A percentile compares a stretch with the other conserved stretches of the same genome.
Evolutionary conservation across 1,139 yeast species (phyloP).

Genomic region (Lizanozyma gosingica): DNA sequence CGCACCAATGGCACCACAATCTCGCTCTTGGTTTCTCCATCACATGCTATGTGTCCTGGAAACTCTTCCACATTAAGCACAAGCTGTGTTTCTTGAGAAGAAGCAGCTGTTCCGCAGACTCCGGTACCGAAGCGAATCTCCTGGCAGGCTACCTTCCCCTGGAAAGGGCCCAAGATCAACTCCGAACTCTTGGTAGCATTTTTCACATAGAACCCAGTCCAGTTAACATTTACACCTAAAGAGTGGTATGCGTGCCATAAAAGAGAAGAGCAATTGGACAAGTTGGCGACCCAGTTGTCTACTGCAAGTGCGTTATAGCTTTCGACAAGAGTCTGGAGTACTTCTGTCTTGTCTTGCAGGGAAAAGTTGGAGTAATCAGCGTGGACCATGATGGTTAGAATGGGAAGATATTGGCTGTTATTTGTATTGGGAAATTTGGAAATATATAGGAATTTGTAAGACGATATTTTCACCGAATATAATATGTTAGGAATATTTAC

Average conservation of each 20-base stretch:
- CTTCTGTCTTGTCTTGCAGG: slow-evolving; percentile 39
- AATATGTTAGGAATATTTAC: too few species aligned
- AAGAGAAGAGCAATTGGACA: slow-evolving; percentile 77
- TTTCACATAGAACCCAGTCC: slow-evolving; percentile 85
- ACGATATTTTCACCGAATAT: too few species aligned
- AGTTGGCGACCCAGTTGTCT: slow-evolving; percentile 82
- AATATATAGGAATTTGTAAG: too few species aligned
- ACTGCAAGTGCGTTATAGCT: slow-evolving; percentile 57
- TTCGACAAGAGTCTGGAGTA: slow-evolving; percentile 47
- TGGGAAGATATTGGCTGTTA: too few species aligned
- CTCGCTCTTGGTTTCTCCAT: slow-evolving; percentile 88
- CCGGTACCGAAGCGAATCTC: slow-evolving; percentile 69
- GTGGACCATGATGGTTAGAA: slow-evolving; percentile 27
- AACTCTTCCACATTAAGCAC: slow-evolving; percentile 69
- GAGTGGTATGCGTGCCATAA: slow-evolving; percentile 83
- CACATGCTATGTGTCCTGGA: slow-evolving; percentile 96
- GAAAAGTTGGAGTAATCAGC: slow-evolving; percentile 57
- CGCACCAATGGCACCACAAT: slow-evolving; percentile 74
- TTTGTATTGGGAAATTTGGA: too few species aligned
- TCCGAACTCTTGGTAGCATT: slow-evolving; percentile 27
- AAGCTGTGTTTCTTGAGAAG: slow-evolving; percentile 47
- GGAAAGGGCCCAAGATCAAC: slow-evolving; percentile 83
- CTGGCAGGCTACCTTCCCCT: slow-evolving; percentile 96
- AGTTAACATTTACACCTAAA: slow-evolving; percentile 52
- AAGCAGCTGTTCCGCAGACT: slow-evolving; percentile 86